Base-by-base conservation (phyloP, 768 basidiomycete species). In the Gloeostereum incarnatum region DNA sequence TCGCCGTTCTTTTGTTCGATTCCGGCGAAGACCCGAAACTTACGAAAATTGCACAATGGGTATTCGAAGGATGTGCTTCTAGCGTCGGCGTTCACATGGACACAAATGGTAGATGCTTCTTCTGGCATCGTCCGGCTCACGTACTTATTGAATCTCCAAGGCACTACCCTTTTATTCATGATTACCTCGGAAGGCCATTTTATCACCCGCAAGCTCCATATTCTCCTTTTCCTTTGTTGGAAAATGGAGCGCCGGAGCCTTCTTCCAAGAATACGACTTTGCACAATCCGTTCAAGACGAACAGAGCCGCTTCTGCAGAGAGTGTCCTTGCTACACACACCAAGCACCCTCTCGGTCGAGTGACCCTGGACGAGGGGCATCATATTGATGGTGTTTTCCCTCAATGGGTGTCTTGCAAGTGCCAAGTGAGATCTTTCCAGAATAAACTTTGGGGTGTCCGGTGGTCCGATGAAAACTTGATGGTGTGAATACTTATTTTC, bases 231-330 rank as follows among this genome's bases (percentile, higher is more conserved):
- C 43, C 48, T 8, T 46, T 54, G 19, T 39, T 39, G 7, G 56
- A 55, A 10, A 42, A 35, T 4, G 38, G 35, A 35, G 40, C 50
- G 19, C 36, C 55, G 14, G 60, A 65, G 18, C 49, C 17, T 8
- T 44, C 31, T 48, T 46, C 34, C 33, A 40, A 24, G 38, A 24
- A 42, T 40, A 50, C 23, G 42, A 50, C 19, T 45, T 61, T 7
- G 52, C 64, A 79, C 5, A 81, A 77, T 43, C 69, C 77, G 3
- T 78, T 86, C 62, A 86, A 77, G 51, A 59, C 65, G 1, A 62
- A 73, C 10, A 63, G 64, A 39, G 59, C 59, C 19, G 63, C 52
- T n/a, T 72, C 74, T n/a, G 48, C 63, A 0, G 80, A 81, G 21
- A 61, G 65, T 37, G 36, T 71, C 3, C 27, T 44, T 26, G 51